Evolutionary conservation across 805 yeast genomes (phyloP), one percentile per base, ranked within the genome.

Genomic region (Kodamaea hsintzibuensis): DNA sequence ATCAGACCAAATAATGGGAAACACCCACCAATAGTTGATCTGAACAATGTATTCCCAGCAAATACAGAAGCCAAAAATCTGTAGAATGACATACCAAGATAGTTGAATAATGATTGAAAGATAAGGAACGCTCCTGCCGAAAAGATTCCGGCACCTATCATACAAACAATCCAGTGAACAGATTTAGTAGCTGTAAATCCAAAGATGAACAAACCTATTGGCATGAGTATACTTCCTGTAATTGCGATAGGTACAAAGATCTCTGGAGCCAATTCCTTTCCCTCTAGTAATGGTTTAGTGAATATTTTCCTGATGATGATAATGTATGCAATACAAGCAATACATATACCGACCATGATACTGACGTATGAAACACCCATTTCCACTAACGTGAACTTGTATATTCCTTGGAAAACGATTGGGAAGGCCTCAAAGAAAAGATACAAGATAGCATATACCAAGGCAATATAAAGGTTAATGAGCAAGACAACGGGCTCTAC

Each of bases 1-100:
- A 82, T 80, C 40, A 74, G 63, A 6, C 88, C 87, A 66, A 88
- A 86, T 50, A 88, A 72, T 43, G 89, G 88, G 73, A 84, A 84
- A 2, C 78, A 80, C 56, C 83, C 82, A 1, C 85, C 88, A 59
- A 79, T 76, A 2, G 68, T 67, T 3, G 82, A 72, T 52, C 88
- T 76, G 55, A 76, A 73, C 25, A 83, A 66, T 38, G 72, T 79
- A 60, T 82, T 83, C 42, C 83, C 81, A 4, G 87, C 86, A 65
- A 79, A 82, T 1, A 81, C 86, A 0, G 86, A 82, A 1, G 86
- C 86, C 56, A 81, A 57, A 62, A 76, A 79, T 52, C 79, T 67
- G 35, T 76, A 79, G 63, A 79, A 83, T 6, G 81, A 72, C 54
- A 71, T 66, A 1, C 79, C 78, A 55, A 84, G 66, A 56, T 82